Base-by-base conservation (phyloP, 2,329 filamentous ascomycete species). In the Cladosporium sp. region DNA sequence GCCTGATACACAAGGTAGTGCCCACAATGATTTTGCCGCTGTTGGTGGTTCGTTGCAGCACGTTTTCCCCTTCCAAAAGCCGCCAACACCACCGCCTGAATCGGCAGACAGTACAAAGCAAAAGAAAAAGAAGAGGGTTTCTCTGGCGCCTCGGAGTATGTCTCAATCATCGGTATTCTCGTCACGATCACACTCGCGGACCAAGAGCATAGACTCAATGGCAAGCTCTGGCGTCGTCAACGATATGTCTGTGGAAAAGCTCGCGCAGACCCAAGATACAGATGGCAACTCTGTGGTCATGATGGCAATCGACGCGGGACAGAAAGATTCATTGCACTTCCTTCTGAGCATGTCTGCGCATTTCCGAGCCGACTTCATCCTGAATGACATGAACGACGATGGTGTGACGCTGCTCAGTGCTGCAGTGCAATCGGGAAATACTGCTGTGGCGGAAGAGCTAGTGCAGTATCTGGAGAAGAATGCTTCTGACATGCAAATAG, bases 331-430 rank as follows among this genome's bases (percentile, higher is more conserved):
- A n/a, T 72, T 99, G 36, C 83, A 79, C 56, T 97, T 97, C 69
- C 77, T 99, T 17, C 76, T 99, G 5, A 87, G 85, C 15, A 76
- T 97, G 39, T 79, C 84, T 9, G 85, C 90, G 45, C 90, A 90
- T 69, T 97, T 90, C 69, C 82, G 91, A 0, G 71, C 85, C 1
- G 76, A 83, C 0, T 80, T 85, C 59, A 80, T 99, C 10, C 76
- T 97, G 3, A 84, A 89, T 57, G 95, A 99, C 71, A 83, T 85
- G 60, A 96, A 96, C 68, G 91, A 91, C 62, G 91, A 97, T 63
- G 90, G 91, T 2, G 95, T 91, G 0, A 97, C 91, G 0, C 76
- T 99, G 4, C 75, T 99, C 17, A 96, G 89, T 71, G 91, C 93
- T 42, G 92, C 94, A 5, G 87, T 97, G 10, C 95, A 99, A 70